Conservation (phyloP, 768 basidiomycete genomes). For the Pleurotus giganteus region DNA sequence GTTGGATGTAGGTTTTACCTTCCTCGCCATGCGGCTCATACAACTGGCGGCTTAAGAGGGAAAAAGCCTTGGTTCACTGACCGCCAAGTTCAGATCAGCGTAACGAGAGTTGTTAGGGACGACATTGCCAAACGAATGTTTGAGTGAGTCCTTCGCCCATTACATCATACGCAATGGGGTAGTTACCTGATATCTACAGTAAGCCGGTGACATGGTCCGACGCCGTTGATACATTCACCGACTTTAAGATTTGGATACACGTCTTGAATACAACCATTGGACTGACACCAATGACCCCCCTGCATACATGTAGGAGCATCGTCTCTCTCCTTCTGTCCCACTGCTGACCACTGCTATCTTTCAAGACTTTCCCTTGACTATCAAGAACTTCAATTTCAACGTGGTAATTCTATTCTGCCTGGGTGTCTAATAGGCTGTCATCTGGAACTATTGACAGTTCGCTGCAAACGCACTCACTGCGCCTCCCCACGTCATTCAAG, state of each 20-base stretch:
- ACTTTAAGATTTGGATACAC: conserved; percentile 6
- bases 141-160: neutral
- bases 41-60: neutral
- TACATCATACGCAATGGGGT: neutral
- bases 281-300: conserved; percentile 5
- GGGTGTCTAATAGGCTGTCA: neutral
- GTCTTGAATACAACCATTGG: conserved; percentile 7
- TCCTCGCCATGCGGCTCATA: conserved; percentile 1
- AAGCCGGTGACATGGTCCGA: conserved; percentile 7
- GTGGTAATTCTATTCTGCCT: neutral
- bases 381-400: conserved; percentile 9
- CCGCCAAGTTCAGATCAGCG: conserved; percentile 6
- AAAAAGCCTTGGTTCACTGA: conserved; percentile 6
- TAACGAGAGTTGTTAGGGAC: conserved; percentile 6
- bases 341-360: neutral
- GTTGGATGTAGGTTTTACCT: conserved; percentile 3
- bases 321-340: neutral
- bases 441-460: neutral
- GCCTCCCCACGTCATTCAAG: conserved; percentile 12
- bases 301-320: conserved; percentile 1
- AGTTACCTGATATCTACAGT: neutral
- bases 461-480: conserved; percentile 11
- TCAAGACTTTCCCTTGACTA: conserved; percentile 1
- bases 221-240: conserved; percentile 1
- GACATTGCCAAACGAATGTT: conserved; percentile 3